Evolutionary conservation across 2,329 filamentous ascomycete species (phyloP).

Genomic region (Rhexocercosporidium sp.): DNA sequence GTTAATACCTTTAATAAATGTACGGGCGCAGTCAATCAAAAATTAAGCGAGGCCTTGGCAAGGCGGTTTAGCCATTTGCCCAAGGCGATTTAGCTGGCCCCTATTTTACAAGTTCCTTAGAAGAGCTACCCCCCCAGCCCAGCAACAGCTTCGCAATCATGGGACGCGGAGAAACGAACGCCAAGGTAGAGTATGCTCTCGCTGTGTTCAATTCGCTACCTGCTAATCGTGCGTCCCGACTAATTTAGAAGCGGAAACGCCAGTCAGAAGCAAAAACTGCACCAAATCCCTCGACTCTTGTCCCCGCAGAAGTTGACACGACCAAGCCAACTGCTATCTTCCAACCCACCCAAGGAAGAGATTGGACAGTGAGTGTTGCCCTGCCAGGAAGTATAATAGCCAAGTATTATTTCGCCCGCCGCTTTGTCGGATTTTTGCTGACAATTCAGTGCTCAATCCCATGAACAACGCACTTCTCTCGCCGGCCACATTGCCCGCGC

Average conservation of each 20-base stretch:
- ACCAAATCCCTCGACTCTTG: conserved; percentile 34
- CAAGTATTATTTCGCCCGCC: conserved; percentile 47
- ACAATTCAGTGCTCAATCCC: conserved; percentile 37
- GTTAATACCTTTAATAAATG: no score
- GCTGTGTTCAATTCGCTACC: neutral
- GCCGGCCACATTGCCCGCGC: conserved; percentile 81
- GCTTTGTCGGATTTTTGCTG: conserved; percentile 5
- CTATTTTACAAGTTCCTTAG: conserved; percentile 2
- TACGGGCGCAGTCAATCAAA: no score
- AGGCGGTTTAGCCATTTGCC: no score
- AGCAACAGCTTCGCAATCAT: conserved; percentile 3
- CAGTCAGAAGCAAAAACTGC: conserved; percentile 36
- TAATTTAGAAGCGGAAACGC: conserved; percentile 42
- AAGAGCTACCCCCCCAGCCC: neutral
- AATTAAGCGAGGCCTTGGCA: no score
- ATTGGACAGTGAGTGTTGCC: conserved; percentile 79
- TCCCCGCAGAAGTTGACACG: conserved; percentile 47
- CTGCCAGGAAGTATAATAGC: conserved; percentile 78
- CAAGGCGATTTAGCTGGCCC: no score
- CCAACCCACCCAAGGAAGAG: conserved; percentile 63
- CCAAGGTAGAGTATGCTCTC: neutral
- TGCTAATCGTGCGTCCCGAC: neutral
- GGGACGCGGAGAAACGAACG: conserved; percentile 20
- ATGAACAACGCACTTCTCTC: conserved; percentile 74
- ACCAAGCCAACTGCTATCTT: conserved; percentile 75